A percentile compares a stretch with the other conserved stretches of the same genome.
Evolutionary conservation across 1,284 basidiomycete species (phyloP).

Genomic region (Moesziomyces aphidis): DNA sequence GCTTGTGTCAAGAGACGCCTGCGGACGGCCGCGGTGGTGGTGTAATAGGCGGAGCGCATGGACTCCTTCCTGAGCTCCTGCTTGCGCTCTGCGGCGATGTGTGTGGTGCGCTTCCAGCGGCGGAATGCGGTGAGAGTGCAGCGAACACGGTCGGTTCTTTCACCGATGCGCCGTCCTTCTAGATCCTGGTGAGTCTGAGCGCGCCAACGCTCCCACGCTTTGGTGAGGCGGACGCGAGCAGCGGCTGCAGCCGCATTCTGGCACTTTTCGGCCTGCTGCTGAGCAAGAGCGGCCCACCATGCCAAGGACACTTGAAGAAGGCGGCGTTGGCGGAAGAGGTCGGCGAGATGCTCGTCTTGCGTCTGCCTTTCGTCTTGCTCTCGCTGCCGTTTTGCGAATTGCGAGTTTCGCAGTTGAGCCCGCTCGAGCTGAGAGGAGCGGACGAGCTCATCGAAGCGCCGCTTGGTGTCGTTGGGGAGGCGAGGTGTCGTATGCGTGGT

Average conservation of each 20-base stretch:
- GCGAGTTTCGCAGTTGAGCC: slow-evolving; percentile 12
- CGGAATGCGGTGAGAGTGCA: slow-evolving; percentile 48
- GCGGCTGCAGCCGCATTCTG: slow-evolving; percentile 28
- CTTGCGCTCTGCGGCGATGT: slow-evolving; percentile 14
- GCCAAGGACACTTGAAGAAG: slow-evolving; percentile 28
- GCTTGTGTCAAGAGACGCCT: slow-evolving; percentile 8
- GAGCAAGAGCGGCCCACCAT: slow-evolving; percentile 50
- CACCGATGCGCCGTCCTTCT: slow-evolving; percentile 9
- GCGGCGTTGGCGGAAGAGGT: slow-evolving; percentile 17
- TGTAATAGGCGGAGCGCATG: slow-evolving; percentile 43
- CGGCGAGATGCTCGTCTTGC: slow-evolving; percentile 23
- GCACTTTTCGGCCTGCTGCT: slow-evolving; percentile 14
- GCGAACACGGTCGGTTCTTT: slow-evolving; percentile 38
- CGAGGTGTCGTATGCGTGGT: background rate
- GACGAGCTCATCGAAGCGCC: slow-evolving; percentile 51
- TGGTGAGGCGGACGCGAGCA: slow-evolving; percentile 20
- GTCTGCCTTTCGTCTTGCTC: slow-evolving; percentile 21
- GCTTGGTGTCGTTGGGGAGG: slow-evolving; percentile 19
- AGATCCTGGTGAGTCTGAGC: background rate
- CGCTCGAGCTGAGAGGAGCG: slow-evolving; percentile 41
- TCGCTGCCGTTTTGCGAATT: slow-evolving; percentile 8
- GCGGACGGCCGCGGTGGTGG: slow-evolving; percentile 10
- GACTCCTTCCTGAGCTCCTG: slow-evolving; percentile 33
- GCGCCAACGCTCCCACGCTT: slow-evolving; percentile 38
- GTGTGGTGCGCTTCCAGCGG: slow-evolving; percentile 25